Evolutionary conservation across 306 rosid species (phyloP).

Genomic region (Styphnolobium japonicum): DNA sequence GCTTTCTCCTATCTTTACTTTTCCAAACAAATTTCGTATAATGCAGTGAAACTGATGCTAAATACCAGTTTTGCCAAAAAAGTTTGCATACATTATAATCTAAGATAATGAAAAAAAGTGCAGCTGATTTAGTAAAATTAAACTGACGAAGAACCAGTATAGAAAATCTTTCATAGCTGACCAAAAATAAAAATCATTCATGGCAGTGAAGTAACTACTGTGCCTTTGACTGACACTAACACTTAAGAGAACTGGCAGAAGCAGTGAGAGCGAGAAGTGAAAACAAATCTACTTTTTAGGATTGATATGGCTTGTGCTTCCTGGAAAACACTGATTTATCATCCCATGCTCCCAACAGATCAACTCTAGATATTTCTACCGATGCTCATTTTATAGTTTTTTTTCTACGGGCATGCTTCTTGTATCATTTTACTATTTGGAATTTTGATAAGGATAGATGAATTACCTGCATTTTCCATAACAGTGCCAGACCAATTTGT

Average conservation of each 20-base stretch:
- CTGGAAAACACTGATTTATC: background rate
- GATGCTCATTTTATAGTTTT: background rate
- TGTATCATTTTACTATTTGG: background rate
- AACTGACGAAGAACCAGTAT: background rate
- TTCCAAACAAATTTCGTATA: background rate
- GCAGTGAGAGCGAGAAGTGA: background rate
- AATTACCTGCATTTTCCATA: conserved; percentile 84
- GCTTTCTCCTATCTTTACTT: background rate
- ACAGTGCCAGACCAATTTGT: conserved; percentile 92
- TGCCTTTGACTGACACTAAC: background rate
- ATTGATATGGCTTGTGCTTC: background rate
- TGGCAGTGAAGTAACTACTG: background rate
- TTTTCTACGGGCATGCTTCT: background rate
- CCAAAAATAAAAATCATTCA: background rate
- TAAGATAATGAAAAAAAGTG: background rate
- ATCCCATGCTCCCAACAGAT: background rate
- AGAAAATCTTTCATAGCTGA: background rate
- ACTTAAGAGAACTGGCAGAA: background rate
- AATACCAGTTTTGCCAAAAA: background rate
- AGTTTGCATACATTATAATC: background rate
- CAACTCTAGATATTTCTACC: no score
- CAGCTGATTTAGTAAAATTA: background rate
- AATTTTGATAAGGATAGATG: conserved; percentile 9
- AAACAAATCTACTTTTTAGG: background rate
- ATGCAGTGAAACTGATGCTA: background rate